Evolutionary conservation across 2,329 filamentous ascomycete genomes (phyloP), one percentile per base, ranked within the genome.

Genomic region (Colletotrichum sp.): DNA sequence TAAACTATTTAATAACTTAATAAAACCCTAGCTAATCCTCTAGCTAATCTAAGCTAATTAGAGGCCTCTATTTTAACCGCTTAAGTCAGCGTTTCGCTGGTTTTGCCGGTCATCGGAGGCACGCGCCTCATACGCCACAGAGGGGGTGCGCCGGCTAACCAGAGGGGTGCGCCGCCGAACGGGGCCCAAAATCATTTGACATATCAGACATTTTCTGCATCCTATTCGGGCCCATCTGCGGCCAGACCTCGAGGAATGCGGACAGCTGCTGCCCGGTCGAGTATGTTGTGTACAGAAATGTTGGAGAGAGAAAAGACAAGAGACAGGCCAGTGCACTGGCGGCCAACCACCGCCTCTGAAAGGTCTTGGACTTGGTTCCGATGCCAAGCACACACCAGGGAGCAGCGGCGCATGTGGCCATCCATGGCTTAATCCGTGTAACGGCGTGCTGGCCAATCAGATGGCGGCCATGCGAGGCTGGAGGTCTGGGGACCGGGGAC

Each of bases 361-460:
- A 36, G 18, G 44, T 32, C 32, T 66, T 55, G 68, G 26, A 39
- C 55, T 32, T 59, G 39, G 55, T 32, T 67, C 36, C 18, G 68
- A 49, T 44, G 64, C 64, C 70, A 76, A 73, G 73, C 32, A 26
- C 39, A 16, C 66, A 32, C 72, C 72, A 68, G 44, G 34, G 59
- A 73, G 32, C 28, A 73, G 64, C 70, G 73, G 73, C 64, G 64
- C 73, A 76, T 76, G 73, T 76, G 63, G 70, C 69, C 57, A 72
- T 72, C 63, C 26, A 65, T 68, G 57, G 70, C 72, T 60, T 34
- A 59, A 32, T 71, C 44, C 44, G 49, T 73, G 70, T 57, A 73
- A 73, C 44, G 59, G 64, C 6, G 57, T 44, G 26, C 32, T 12
- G 39, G 34, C 70, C 70, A 76, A 73, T 73, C 57, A 65, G 21